Conservation (phyloP, 768 basidiomycete species). For the Mycena albidolilacea region DNA sequence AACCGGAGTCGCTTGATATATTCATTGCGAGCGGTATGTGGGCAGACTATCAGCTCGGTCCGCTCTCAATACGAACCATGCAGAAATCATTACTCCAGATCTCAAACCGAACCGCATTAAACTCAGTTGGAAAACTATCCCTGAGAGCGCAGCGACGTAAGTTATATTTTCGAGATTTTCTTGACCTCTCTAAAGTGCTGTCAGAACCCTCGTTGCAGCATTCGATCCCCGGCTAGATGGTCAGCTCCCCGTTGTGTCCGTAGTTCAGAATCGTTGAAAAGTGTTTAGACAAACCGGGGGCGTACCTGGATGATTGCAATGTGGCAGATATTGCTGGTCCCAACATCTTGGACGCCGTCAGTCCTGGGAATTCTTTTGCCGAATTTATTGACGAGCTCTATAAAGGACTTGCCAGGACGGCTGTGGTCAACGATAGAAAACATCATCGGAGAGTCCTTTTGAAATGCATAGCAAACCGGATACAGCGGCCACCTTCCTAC, state of each 20-base stretch:
- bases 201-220: constrained; percentile 19
- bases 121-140: constrained; percentile 17
- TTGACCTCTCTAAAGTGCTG: background rate
- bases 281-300: constrained; percentile 4
- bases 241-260: background rate
- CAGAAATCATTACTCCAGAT: constrained; percentile 15
- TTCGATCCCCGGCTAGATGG: constrained; percentile 16
- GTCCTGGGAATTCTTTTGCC: background rate
- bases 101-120: background rate
- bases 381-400: too few relatives aligned
- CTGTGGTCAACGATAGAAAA: constrained; percentile 15
- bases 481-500: too few relatives aligned
- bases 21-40: constrained; percentile 7
- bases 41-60: too few relatives aligned
- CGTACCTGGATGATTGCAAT: constrained; percentile 20
- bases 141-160: constrained; percentile 18
- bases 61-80: background rate
- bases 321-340: background rate
- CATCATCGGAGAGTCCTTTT: constrained; percentile 15
- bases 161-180: too few relatives aligned
- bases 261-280: too few relatives aligned
- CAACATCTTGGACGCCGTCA: constrained; percentile 10
- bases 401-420: background rate
- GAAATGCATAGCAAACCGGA: too few relatives aligned
- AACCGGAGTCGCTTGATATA: constrained; percentile 18